Evolutionary conservation across 1,284 basidiomycete genomes (phyloP).

Genomic region (Takashimella koratensis): DNA sequence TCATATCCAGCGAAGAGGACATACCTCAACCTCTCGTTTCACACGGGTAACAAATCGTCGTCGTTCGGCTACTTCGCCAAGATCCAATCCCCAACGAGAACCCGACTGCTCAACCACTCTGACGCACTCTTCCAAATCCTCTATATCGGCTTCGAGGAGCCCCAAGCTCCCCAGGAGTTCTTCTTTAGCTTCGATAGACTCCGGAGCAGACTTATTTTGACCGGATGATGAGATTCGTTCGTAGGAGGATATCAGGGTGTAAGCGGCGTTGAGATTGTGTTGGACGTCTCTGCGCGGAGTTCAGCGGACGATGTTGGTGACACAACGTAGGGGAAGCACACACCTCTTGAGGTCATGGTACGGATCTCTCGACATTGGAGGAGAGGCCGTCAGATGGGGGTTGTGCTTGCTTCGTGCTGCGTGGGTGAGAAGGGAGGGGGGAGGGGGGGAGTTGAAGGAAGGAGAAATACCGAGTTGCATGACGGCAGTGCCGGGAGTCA

Average conservation of each 20-base stretch:
- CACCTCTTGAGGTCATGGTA: conserved; percentile 44
- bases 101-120: conserved; percentile 76
- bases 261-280: conserved; percentile 27
- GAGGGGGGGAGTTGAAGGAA: background rate
- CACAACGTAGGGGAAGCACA: conserved; percentile 1
- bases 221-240: conserved; percentile 13
- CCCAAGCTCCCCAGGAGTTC: conserved; percentile 72
- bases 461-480: background rate
- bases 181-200: conserved; percentile 24
- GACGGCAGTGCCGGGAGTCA: background rate
- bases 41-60: conserved; percentile 70
- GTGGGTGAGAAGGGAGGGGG: background rate
- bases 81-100: conserved; percentile 74
- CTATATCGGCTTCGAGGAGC: conserved; percentile 73
- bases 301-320: background rate
- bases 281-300: conserved; percentile 36
- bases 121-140: conserved; percentile 84
- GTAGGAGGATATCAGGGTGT: conserved; percentile 28
- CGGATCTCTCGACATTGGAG: conserved; percentile 40
- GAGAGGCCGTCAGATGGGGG: no score
- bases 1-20: conserved; percentile 46
- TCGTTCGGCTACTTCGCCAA: conserved; percentile 66
- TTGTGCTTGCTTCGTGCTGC: no score
- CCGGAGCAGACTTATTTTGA: background rate
- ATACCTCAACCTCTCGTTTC: conserved; percentile 69